phyloP scores from a whole-genome alignment of 768 basidiomycete genomes.

The Suillus luteus region DNA sequence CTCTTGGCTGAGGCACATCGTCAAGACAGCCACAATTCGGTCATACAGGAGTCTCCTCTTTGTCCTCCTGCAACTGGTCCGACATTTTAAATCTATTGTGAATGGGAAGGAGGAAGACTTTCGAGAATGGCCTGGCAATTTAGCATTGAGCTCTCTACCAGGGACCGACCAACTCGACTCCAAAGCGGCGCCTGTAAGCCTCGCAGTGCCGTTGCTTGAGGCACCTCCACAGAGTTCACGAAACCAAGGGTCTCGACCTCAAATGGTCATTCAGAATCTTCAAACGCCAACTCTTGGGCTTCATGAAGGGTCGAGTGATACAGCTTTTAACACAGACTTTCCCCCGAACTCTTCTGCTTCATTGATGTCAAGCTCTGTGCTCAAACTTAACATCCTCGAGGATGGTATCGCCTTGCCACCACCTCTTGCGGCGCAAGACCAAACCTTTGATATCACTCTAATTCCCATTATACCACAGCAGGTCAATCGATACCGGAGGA shows the following conservation, averaged over 20 bases:
- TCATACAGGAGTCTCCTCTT: not conserved
- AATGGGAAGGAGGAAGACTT: not conserved
- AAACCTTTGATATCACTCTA: not conserved
- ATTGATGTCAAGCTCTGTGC: not conserved
- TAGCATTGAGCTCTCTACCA: not conserved
- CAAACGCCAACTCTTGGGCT: not conserved
- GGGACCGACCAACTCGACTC: not conserved
- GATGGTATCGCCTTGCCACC: not conserved
- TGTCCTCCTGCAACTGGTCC: not conserved
- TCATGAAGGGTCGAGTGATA: not conserved
- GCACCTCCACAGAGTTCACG: not conserved
- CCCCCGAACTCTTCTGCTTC: not conserved
- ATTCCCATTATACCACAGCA: not conserved
- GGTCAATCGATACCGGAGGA: not conserved
- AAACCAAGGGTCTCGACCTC: not conserved
- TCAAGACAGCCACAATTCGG: not conserved
- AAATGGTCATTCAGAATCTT: not conserved
- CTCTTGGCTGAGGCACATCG: not conserved
- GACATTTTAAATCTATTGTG: not conserved
- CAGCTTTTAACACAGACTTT: not conserved
- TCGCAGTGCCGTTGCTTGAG: conserved; percentile 2
- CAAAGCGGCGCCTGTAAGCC: not conserved
- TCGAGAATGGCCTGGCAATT: not conserved
- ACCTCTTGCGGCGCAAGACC: not conserved
- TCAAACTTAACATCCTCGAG: not conserved